These are phyloP conservation scores for Myxozyma nipponensis DNA, from an alignment of 805 yeast species.

Conservation along the genomic window DNA sequence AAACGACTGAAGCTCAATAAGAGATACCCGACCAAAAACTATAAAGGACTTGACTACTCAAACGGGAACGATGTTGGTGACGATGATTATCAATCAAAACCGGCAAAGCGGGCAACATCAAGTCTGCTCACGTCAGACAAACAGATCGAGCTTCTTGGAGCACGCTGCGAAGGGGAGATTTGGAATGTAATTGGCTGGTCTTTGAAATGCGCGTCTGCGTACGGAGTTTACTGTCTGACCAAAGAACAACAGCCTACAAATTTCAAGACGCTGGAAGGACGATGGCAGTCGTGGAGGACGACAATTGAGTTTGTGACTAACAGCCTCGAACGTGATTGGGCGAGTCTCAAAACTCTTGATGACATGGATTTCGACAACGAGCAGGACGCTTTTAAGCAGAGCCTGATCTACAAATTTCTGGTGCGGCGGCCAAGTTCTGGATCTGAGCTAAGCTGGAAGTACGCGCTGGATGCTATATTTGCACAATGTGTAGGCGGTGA, in stretches of 20 bases:
- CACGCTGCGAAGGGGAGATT: conserved; percentile 2
- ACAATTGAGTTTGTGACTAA: conserved; percentile 4
- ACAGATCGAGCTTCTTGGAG: not conserved
- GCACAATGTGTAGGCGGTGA: conserved; percentile 4
- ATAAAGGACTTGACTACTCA: not conserved
- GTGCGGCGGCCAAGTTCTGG: no score
- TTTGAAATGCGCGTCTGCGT: conserved; percentile 18
- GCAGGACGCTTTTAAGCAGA: not conserved
- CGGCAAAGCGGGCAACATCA: not conserved
- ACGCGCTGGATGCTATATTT: conserved; percentile 17
- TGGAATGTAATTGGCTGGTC: conserved; percentile 22
- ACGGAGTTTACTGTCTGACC: not conserved
- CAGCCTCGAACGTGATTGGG: conserved; percentile 16
- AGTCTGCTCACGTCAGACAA: not conserved
- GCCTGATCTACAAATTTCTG: not conserved
- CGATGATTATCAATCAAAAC: not conserved
- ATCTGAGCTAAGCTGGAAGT: conserved; percentile 22
- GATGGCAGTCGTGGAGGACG: conserved; percentile 18
- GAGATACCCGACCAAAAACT: no score
- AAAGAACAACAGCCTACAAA: not conserved
- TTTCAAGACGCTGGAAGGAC: conserved; percentile 6
- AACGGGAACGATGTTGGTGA: not conserved
- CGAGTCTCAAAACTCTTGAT: not conserved
- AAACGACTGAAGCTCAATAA: not conserved
- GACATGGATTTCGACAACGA: not conserved